Evolutionary conservation across 2,329 filamentous ascomycete species (phyloP), one percentile per base, ranked within the genome.

Genomic region (Xylariales sp.): DNA sequence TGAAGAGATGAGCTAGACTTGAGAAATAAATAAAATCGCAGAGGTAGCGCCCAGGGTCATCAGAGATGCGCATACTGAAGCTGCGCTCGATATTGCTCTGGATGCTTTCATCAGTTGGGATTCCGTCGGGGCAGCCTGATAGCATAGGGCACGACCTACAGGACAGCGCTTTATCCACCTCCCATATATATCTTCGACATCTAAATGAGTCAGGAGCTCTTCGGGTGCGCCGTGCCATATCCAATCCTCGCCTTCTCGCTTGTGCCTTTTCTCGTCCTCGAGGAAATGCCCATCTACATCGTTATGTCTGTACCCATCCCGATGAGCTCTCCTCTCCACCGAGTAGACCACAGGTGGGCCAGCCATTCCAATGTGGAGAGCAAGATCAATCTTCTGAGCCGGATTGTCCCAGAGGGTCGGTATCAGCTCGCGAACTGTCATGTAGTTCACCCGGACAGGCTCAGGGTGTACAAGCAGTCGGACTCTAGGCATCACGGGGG

Each of bases 301-400:
- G 15, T 66, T 66, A 51, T 83, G 73, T 14, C 66, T 64, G 62
- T 94, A 95, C 4, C 83, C 83, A 51, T 86, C 80, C 27, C 85
- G 75, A 55, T 86, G 83, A 0, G 76, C 87, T 25, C 76, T 69
- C 9, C 76, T 73, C 66, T 95, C 88, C 7, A 91, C 68, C 9
- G 77, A 75, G 59, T 91, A 94, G 51, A 78, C 62, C 11, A 79
- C 52, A 61, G 73, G 51, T 65, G 77, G 54, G 60, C 84, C 57
- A 59, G 87, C 86, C 75, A 94, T 88, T 47, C 88, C 88, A 38
- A 94, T 84, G 61, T 94, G 88, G 4, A 95, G 61, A 16, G 81
- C 72, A 21, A 84, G 64, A 60, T 94, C 84, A 40, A 66, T 54
- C 35, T 43, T 51, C 59, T 47, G 64, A 15, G 42, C 66, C 21